A percentile compares a stretch with the other conserved stretches of the same genome.
phyloP scores from a whole-genome alignment of 306 rosid species.

The Cotoneaster glaucophyllus region DNA sequence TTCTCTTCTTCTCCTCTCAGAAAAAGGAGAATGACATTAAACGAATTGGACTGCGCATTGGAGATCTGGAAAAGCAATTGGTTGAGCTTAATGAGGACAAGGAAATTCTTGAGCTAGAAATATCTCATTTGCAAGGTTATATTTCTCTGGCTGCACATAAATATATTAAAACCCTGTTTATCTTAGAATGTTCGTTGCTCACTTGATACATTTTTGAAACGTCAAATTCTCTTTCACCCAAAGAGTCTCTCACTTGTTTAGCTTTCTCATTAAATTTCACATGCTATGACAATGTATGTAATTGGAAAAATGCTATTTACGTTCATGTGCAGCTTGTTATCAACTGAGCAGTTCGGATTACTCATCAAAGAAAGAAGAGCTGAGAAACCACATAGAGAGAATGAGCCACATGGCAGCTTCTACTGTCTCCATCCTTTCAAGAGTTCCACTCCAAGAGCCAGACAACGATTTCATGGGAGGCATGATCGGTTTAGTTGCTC shows the following conservation, averaged over 20 bases:
- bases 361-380: conserved; percentile 25
- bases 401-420: conserved; percentile 39
- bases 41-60: conserved; percentile 5
- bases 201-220: background rate
- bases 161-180: too few relatives aligned
- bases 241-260: background rate
- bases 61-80: conserved; percentile 2
- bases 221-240: background rate
- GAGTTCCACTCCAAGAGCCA: background rate
- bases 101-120: conserved; percentile 18
- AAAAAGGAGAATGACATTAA: conserved; percentile 1
- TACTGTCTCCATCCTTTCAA: conserved; percentile 19
- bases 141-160: background rate
- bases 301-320: background rate
- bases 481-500: conserved; percentile 51
- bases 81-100: background rate
- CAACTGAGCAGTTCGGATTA: background rate
- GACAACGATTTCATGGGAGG: conserved; percentile 25
- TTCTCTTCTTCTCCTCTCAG: conserved; percentile 20
- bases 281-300: background rate
- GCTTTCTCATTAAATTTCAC: background rate
- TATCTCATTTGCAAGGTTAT: conserved; percentile 37
- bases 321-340: conserved; percentile 23
- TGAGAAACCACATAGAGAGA: conserved; percentile 21
- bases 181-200: background rate